These are phyloP conservation scores for Musa troglodytarum DNA, from an alignment of 176 grass and related monocot species.

Conservation along the genomic window DNA sequence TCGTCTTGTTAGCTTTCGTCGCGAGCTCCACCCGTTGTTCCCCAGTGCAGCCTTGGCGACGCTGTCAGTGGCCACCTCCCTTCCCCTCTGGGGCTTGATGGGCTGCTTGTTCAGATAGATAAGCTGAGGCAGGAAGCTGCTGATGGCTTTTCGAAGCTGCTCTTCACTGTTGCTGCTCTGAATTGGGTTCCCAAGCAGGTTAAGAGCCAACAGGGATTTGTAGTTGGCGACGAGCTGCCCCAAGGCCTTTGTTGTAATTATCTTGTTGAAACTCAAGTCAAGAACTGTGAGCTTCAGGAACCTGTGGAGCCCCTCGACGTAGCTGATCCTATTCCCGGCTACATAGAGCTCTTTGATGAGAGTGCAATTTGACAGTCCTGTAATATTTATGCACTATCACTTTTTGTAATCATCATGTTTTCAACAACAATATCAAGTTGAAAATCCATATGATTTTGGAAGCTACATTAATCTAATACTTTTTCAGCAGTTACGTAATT, in stretches of 20 bases:
- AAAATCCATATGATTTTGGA: too few species aligned
- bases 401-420: too few species aligned
- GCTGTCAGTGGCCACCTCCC: conserved; percentile 48
- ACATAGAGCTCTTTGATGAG: conserved; percentile 81
- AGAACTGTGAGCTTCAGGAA: conserved; percentile 69
- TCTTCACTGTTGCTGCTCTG: conserved; percentile 65
- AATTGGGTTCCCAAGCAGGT: conserved; percentile 71
- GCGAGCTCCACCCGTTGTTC: conserved; percentile 24
- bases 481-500: too few species aligned
- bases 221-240: conserved; percentile 92
- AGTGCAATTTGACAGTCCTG: conserved; percentile 64
- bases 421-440: too few species aligned
- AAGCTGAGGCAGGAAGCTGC: conserved; percentile 52
- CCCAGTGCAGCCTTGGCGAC: conserved; percentile 71
- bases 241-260: conserved; percentile 61
- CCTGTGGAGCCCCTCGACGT: conserved; percentile 75
- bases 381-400: background rate
- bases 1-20: conserved; percentile 31
- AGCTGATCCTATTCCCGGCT: conserved; percentile 81
- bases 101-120: conserved; percentile 70
- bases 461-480: too few species aligned
- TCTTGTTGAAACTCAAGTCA: conserved; percentile 74
- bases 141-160: conserved; percentile 47
- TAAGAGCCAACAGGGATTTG: conserved; percentile 55
- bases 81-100: conserved; percentile 47